These are phyloP conservation scores for Phytophthora citrophthora DNA, from an alignment of 352 stramenopile species.

Conservation along the genomic window DNA sequence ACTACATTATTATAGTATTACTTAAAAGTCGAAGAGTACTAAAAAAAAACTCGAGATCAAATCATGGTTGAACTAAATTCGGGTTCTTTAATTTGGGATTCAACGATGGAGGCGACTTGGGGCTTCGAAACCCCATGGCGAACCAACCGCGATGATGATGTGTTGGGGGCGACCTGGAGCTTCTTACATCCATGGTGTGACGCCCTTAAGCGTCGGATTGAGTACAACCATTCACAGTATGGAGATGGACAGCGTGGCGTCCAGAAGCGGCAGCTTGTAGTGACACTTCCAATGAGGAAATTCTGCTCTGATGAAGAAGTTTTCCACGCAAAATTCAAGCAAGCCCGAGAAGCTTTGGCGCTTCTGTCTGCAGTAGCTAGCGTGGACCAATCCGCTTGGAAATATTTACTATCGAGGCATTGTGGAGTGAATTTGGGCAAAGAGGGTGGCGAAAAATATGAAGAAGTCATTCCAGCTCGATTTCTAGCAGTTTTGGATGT, in stretches of 20 bases:
- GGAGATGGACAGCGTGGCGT: slow-evolving; percentile 2
- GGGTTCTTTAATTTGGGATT: no score
- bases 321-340: slow-evolving; percentile 7
- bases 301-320: slow-evolving; percentile 2
- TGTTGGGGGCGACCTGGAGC: not conserved
- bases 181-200: slow-evolving; percentile 22
- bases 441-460: not conserved
- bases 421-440: slow-evolving; percentile 10
- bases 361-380: slow-evolving; percentile 30
- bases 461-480: slow-evolving; percentile 6
- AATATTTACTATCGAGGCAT: slow-evolving; percentile 27
- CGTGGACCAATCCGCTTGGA: slow-evolving; percentile 31
- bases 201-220: not conserved
- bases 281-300: slow-evolving; percentile 15
- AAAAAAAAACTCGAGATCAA: no score
- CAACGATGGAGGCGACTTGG: no score
- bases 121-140: not conserved
- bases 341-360: slow-evolving; percentile 28
- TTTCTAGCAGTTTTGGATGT: slow-evolving; percentile 4
- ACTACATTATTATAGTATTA: no score
- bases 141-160: no score
- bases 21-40: no score
- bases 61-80: no score
- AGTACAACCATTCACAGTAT: not conserved
- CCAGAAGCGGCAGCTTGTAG: slow-evolving; percentile 4